phyloP scores from a whole-genome alignment of 2,329 filamentous ascomycete genomes.

The Gaeumannomyces tritici region DNA sequence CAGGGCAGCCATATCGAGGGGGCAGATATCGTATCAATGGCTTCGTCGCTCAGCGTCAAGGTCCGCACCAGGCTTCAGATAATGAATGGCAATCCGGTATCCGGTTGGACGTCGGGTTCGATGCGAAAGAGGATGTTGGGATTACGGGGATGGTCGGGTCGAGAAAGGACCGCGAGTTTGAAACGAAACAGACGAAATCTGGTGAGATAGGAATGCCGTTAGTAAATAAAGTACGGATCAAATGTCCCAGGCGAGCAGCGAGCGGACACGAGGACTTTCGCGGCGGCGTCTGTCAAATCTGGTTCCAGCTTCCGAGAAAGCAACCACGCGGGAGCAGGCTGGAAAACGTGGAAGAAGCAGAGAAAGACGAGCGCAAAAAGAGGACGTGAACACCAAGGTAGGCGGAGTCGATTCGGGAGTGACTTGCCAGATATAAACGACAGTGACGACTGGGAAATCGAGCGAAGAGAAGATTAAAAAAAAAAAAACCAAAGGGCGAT shows the following conservation, averaged over 20 bases:
- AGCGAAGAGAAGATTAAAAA: background rate
- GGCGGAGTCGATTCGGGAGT: background rate
- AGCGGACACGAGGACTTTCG: background rate
- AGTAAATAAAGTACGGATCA: background rate
- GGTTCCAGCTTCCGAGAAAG: background rate
- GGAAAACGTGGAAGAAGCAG: background rate
- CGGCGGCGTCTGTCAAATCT: background rate
- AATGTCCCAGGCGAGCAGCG: background rate
- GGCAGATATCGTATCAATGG: background rate
- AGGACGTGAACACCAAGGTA: background rate
- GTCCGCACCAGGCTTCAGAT: background rate
- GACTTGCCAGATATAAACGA: conserved; percentile 4
- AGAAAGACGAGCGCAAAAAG: background rate
- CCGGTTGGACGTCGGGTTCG: background rate
- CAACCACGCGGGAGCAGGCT: background rate
- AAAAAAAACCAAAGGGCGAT: background rate
- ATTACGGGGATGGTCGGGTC: background rate
- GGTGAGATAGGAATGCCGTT: background rate
- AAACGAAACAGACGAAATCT: conserved; percentile 1
- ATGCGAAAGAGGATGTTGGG: background rate
- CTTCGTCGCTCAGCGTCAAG: conserved; percentile 12
- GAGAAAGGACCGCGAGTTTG: conserved; percentile 5
- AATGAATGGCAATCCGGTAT: background rate
- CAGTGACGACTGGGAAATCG: background rate
- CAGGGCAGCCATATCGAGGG: conserved; percentile 67